These are phyloP conservation scores for Chlorella sp. DNA, from an alignment of 139 green algal species.

Conservation along the genomic window DNA sequence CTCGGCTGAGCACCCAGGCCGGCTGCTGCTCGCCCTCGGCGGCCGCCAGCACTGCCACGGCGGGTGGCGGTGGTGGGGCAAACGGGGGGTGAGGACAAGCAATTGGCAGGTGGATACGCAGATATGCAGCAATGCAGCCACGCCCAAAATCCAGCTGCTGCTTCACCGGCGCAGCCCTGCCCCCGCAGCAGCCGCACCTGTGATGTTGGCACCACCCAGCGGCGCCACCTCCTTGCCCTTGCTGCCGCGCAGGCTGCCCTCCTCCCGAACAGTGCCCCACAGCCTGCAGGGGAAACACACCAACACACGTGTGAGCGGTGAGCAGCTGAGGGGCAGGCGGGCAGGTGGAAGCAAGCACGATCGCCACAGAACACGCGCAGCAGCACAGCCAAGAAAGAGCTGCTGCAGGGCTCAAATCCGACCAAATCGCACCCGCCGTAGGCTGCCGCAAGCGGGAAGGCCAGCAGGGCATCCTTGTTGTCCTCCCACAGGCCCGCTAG, in stretches of 20 bases:
- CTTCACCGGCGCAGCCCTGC: no score
- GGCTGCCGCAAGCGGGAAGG: conserved; percentile 55
- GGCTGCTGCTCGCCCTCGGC: no score
- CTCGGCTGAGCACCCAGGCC: conserved; percentile 13
- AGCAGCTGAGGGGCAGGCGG: no score
- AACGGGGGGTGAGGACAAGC: no score
- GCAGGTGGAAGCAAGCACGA: not conserved
- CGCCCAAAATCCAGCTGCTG: no score
- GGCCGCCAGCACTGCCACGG: conserved; percentile 35
- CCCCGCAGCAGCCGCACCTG: not conserved
- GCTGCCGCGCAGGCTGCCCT: conserved; percentile 19
- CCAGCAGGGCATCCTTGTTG: conserved; percentile 74
- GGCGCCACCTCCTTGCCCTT: conserved; percentile 42
- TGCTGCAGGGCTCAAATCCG: no score
- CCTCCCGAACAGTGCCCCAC: conserved; percentile 27
- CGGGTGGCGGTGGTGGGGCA: no score
- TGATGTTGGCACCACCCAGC: conserved; percentile 33
- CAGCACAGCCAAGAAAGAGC: no score
- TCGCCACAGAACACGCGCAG: not conserved
- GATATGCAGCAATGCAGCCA: no score
- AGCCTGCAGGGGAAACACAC: conserved; percentile 10
- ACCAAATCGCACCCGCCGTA: conserved; percentile 54
- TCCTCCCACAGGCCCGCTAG: conserved; percentile 72
- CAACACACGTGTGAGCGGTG: not conserved
- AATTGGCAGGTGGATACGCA: no score